Conservation (phyloP, 2,329 filamentous ascomycete genomes). For the Xylaria sp. region DNA sequence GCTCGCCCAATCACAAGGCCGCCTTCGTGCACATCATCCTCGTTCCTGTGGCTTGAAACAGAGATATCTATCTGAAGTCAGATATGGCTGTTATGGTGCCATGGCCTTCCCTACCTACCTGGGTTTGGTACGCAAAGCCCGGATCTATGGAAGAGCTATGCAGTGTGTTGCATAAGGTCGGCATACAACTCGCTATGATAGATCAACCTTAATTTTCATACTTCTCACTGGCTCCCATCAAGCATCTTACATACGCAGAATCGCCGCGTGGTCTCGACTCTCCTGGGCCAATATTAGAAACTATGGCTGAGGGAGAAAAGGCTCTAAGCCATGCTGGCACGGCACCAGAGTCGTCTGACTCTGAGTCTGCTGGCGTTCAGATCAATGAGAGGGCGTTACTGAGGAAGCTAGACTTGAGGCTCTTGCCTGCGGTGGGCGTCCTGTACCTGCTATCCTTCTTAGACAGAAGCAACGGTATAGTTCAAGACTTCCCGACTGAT, state of each 20-base stretch:
- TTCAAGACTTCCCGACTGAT: slow-evolving; percentile 33
- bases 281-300: background rate
- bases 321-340: slow-evolving; percentile 9
- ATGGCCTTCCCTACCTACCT: slow-evolving; percentile 3
- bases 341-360: slow-evolving; percentile 24
- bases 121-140: background rate
- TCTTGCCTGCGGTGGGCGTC: slow-evolving; percentile 57
- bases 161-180: too few species aligned
- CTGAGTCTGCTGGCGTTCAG: slow-evolving; percentile 22
- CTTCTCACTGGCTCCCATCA: background rate
- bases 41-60: slow-evolving; percentile 8
- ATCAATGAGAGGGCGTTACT: slow-evolving; percentile 61
- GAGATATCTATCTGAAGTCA: slow-evolving; percentile 13
- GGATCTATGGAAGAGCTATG: slow-evolving; percentile 2
- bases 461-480: slow-evolving; percentile 58
- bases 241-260: too few species aligned
- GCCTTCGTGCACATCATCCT: slow-evolving; percentile 5
- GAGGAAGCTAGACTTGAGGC: slow-evolving; percentile 55
- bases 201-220: background rate
- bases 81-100: slow-evolving; percentile 21
- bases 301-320: slow-evolving; percentile 21
- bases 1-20: slow-evolving; percentile 20
- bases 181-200: background rate
- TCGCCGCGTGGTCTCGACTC: too few species aligned
- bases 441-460: slow-evolving; percentile 61